Conservation (phyloP, 2,329 filamentous ascomycete genomes). For the Sarocladiaceae sp. region DNA sequence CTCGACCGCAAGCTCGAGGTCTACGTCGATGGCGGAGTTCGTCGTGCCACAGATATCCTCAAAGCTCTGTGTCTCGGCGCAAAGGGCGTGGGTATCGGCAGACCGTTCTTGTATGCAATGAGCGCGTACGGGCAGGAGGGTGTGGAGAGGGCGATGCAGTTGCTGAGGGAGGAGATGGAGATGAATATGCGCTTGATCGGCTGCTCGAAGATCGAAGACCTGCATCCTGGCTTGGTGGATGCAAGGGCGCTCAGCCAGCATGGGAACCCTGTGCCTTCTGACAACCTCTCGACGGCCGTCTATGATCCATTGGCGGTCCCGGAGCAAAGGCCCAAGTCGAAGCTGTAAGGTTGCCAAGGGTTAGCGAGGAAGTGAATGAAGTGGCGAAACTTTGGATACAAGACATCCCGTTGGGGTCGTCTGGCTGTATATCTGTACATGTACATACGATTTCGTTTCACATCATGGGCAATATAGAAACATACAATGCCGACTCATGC, state of each 20-base stretch:
- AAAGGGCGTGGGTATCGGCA: slow-evolving; percentile 84
- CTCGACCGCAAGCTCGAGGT: slow-evolving; percentile 76
- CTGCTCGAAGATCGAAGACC: slow-evolving; percentile 63
- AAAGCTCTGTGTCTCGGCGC: slow-evolving; percentile 93
- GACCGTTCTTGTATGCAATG: slow-evolving; percentile 96
- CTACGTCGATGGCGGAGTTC: slow-evolving; percentile 84
- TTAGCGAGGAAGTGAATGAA: no score
- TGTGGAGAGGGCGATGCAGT: slow-evolving; percentile 85
- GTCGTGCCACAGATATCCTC: slow-evolving; percentile 87
- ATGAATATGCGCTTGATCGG: slow-evolving; percentile 98
- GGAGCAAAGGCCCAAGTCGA: slow-evolving; percentile 44
- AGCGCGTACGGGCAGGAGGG: slow-evolving; percentile 80
- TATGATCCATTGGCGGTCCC: slow-evolving; percentile 51
- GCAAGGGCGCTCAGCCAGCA: slow-evolving; percentile 58
- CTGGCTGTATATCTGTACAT: no score
- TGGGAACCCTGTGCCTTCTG: slow-evolving; percentile 39
- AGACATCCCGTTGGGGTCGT: no score
- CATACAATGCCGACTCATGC: no score
- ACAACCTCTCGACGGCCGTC: slow-evolving; percentile 40
- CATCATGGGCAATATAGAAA: no score
- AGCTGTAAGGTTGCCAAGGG: slow-evolving; percentile 43
- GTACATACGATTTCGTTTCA: no score
- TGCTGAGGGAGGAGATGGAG: slow-evolving; percentile 93
- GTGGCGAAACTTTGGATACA: no score
- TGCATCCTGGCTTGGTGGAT: slow-evolving; percentile 78